Conservation (phyloP, 2,329 filamentous ascomycete genomes). For the Aspergillus sp. region DNA sequence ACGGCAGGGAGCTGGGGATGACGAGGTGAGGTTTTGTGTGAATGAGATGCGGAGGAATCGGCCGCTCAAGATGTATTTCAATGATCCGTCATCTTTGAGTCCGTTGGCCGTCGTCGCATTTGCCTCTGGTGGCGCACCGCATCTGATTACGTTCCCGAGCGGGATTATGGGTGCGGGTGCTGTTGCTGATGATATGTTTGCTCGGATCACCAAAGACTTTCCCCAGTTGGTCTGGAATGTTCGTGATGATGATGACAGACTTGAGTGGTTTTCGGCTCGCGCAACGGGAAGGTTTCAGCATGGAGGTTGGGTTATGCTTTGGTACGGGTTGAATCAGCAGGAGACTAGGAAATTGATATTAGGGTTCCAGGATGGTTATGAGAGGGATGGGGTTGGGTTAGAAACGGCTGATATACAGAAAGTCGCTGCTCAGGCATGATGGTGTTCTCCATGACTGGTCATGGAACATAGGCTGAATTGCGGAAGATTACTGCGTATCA, state of each 20-base stretch:
- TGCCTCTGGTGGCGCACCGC: constrained; percentile 63
- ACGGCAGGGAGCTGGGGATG: constrained; percentile 78
- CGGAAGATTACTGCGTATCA: background rate
- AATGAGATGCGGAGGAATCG: constrained; percentile 72
- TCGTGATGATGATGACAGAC: constrained; percentile 90
- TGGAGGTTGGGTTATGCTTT: constrained; percentile 89
- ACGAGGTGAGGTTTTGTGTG: constrained; percentile 83
- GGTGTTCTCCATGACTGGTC: too few species aligned
- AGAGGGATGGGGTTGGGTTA: too few species aligned
- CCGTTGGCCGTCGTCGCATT: constrained; percentile 87
- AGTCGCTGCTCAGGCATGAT: background rate
- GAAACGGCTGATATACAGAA: too few species aligned
- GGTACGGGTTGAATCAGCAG: constrained; percentile 82
- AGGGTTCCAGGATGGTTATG: constrained; percentile 68
- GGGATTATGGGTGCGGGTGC: constrained; percentile 81
- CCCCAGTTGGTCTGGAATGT: constrained; percentile 92
- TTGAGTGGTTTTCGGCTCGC: constrained; percentile 98
- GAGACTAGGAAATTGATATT: constrained; percentile 81
- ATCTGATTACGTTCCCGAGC: constrained; percentile 85
- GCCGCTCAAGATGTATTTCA: constrained; percentile 90
- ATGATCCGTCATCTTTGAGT: constrained; percentile 75
- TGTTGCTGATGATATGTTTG: constrained; percentile 91
- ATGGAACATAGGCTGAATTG: too few species aligned
- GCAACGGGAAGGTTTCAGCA: constrained; percentile 86
- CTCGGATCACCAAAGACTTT: constrained; percentile 89